A percentile compares a stretch with the other conserved stretches of the same genome.
Evolutionary conservation across 306 rosid genomes (phyloP).

Genomic region (Quercus agrifolia): DNA sequence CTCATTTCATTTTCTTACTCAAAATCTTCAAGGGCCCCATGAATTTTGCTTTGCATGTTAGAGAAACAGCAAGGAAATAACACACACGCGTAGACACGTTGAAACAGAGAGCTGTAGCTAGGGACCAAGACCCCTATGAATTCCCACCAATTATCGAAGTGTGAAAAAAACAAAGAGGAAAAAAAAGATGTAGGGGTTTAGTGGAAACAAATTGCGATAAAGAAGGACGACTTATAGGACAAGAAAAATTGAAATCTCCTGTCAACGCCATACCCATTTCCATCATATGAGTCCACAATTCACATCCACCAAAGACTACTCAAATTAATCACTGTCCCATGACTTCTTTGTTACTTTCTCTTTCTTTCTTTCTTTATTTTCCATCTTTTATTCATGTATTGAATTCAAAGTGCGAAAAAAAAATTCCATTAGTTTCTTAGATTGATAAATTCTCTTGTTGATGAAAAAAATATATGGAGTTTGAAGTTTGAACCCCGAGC

Average conservation of each 20-base stretch:
- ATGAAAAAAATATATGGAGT: too few relatives aligned
- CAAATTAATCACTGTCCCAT: background rate
- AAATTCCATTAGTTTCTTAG: too few relatives aligned
- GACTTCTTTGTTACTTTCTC: background rate
- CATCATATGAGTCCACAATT: background rate
- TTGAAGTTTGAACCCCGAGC: too few relatives aligned
- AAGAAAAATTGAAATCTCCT: background rate
- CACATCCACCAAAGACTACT: background rate
- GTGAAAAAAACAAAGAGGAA: too few relatives aligned
- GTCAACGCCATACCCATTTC: background rate
- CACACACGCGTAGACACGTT: background rate
- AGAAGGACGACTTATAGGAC: background rate
- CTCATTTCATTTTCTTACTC: background rate
- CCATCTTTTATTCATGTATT: too few relatives aligned
- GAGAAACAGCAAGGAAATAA: background rate
- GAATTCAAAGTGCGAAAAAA: too few relatives aligned
- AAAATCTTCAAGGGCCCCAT: background rate
- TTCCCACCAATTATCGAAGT: background rate
- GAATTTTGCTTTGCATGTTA: background rate
- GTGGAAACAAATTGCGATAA: background rate
- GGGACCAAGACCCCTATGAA: background rate
- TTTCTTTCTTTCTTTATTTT: background rate
- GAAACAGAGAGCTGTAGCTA: background rate
- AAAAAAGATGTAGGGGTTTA: too few relatives aligned
- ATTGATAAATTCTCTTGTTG: too few relatives aligned